These are phyloP conservation scores for Asterophora lycoperdoides DNA, from an alignment of 768 basidiomycete species.

Conservation along the genomic window DNA sequence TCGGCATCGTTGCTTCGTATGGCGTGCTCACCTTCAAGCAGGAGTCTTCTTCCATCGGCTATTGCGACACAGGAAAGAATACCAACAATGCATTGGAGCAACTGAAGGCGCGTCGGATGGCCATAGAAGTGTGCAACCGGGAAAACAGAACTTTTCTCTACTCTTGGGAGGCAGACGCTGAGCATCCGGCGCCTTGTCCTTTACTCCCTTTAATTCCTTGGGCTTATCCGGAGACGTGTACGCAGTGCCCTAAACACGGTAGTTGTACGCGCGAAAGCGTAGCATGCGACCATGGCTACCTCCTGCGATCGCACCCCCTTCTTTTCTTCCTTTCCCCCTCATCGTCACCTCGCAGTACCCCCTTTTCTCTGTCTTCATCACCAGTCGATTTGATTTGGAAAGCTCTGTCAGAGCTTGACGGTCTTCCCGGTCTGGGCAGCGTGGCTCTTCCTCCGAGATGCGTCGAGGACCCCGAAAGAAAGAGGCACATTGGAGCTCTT, in stretches of 20 bases:
- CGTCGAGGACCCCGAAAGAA: conserved; percentile 72
- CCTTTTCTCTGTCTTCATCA: conserved; percentile 37
- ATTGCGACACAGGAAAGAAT: conserved; percentile 60
- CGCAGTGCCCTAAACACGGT: conserved; percentile 69
- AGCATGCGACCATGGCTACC: conserved; percentile 63
- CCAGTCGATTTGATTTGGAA: conserved; percentile 42
- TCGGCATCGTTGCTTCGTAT: conserved; percentile 31
- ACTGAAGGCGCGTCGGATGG: conserved; percentile 40
- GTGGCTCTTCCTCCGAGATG: conserved; percentile 75
- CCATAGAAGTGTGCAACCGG: conserved; percentile 51
- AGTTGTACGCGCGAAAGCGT: conserved; percentile 54
- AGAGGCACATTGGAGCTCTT: conserved; percentile 65
- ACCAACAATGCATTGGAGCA: conserved; percentile 56
- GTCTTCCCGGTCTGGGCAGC: conserved; percentile 72
- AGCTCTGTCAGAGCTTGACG: conserved; percentile 50
- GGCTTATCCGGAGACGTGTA: conserved; percentile 59
- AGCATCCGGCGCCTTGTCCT: conserved; percentile 44
- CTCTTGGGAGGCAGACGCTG: conserved; percentile 6
- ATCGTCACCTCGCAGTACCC: conserved; percentile 28
- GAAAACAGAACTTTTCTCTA: conserved; percentile 49
- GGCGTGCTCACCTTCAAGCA: conserved; percentile 50
- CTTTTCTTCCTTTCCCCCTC: conserved; percentile 47
- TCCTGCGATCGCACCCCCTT: conserved; percentile 59
- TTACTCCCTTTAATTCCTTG: conserved; percentile 51
- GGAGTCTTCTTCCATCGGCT: conserved; percentile 71